A percentile compares a stretch with the other conserved stretches of the same genome.
These are phyloP conservation scores for Hygrophoropsis aurantiaca DNA, from an alignment of 768 basidiomycete genomes.

Conservation along the genomic window DNA sequence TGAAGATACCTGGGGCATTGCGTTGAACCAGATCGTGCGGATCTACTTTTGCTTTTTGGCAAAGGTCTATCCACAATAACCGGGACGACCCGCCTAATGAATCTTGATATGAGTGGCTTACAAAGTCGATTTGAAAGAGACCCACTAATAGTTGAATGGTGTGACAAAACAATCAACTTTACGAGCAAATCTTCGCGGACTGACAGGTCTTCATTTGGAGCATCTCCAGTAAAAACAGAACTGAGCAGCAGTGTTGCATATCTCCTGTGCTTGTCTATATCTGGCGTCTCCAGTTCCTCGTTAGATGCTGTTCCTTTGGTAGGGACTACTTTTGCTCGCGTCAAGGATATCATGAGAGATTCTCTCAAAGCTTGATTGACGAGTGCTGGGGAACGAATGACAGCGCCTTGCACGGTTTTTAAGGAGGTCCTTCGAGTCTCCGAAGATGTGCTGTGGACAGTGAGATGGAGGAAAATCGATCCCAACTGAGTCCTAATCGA, in stretches of 20 bases:
- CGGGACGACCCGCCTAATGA: constrained; percentile 18
- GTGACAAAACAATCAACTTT: constrained; percentile 64
- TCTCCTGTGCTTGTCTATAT: constrained; percentile 50
- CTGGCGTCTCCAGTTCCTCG: constrained; percentile 40
- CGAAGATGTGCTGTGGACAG: constrained; percentile 55
- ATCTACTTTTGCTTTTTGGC: constrained; percentile 66
- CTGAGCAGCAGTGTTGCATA: constrained; percentile 55
- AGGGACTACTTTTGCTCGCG: constrained; percentile 34
- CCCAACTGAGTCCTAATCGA: constrained; percentile 58
- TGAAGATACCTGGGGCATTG: constrained; percentile 50
- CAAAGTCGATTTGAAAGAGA: constrained; percentile 14
- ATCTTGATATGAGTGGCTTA: background rate
- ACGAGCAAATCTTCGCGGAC: constrained; percentile 48
- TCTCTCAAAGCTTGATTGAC: constrained; percentile 57
- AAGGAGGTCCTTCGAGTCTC: constrained; percentile 52
- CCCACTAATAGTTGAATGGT: constrained; percentile 69
- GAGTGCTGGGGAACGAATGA: constrained; percentile 43
- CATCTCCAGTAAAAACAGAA: constrained; percentile 39
- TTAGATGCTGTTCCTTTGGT: constrained; percentile 19
- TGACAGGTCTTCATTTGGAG: constrained; percentile 38
- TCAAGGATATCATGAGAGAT: constrained; percentile 49
- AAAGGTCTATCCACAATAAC: constrained; percentile 73
- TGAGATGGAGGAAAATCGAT: constrained; percentile 65
- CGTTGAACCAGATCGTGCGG: constrained; percentile 59
- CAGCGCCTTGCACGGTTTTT: constrained; percentile 39